A percentile compares a stretch with the other conserved stretches of the same genome.
Conservation (phyloP, 2,329 filamentous ascomycete species). For the Phaeoacremonium minimum region DNA sequence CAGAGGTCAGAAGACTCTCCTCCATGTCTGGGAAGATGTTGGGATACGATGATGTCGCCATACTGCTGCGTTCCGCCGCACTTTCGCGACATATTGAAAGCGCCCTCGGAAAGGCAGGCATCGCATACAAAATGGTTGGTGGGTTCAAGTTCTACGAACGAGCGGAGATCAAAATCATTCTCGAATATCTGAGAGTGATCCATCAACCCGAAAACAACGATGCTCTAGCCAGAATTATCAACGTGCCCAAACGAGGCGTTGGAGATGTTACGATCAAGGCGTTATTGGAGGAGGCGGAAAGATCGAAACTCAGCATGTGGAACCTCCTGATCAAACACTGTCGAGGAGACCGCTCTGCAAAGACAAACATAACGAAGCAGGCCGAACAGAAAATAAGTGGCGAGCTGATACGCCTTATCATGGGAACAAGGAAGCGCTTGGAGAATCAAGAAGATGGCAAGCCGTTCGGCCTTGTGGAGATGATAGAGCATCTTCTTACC, state of each 20-base stretch:
- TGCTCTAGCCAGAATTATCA: slow-evolving; percentile 77
- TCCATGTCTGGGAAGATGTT: slow-evolving; percentile 71
- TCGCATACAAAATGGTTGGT: slow-evolving; percentile 89
- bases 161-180: slow-evolving; percentile 76
- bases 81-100: slow-evolving; percentile 84
- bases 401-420: slow-evolving; percentile 39
- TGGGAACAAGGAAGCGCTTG: slow-evolving; percentile 27
- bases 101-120: slow-evolving; percentile 72
- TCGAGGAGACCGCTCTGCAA: slow-evolving; percentile 40
- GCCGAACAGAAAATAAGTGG: slow-evolving; percentile 50
- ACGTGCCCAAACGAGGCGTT: slow-evolving; percentile 75
- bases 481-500: slow-evolving; percentile 51
- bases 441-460: slow-evolving; percentile 20
- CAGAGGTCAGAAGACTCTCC: slow-evolving; percentile 70
- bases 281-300: slow-evolving; percentile 73
- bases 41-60: slow-evolving; percentile 72
- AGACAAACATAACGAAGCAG: slow-evolving; percentile 42
- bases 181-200: slow-evolving; percentile 86
- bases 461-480: slow-evolving; percentile 35
- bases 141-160: slow-evolving; percentile 91
- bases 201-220: slow-evolving; percentile 85
- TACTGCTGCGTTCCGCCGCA: slow-evolving; percentile 79
- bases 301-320: slow-evolving; percentile 69
- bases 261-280: slow-evolving; percentile 74
- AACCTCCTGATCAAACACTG: slow-evolving; percentile 57